Percentiles rank a stretch among this genome's conserved stretches.
These are phyloP conservation scores for Plasmodium gaboni DNA, from an alignment of 169 alveolate species.

Conservation along the genomic window DNA sequence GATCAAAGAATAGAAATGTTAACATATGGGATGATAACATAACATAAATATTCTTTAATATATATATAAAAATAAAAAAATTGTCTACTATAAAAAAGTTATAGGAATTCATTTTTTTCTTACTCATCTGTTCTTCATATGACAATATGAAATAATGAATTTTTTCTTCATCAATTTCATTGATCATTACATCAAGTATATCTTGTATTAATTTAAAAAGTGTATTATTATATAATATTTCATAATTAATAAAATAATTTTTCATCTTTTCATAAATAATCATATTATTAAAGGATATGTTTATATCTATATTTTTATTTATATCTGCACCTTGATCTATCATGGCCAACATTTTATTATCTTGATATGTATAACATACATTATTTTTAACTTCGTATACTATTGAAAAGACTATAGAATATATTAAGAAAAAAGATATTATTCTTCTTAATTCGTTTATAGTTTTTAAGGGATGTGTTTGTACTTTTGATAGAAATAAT, in stretches of 20 bases:
- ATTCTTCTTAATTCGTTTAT: slow-evolving; percentile 72
- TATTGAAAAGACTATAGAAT: slow-evolving; percentile 29
- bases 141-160: slow-evolving; percentile 38
- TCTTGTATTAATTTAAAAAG: slow-evolving; percentile 41
- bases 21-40: slow-evolving; percentile 50
- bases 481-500: slow-evolving; percentile 67
- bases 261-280: not conserved
- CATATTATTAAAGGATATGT: not conserved
- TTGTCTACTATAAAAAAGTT: slow-evolving; percentile 71
- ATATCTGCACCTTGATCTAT: not conserved
- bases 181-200: slow-evolving; percentile 48
- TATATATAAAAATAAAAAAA: slow-evolving; percentile 59
- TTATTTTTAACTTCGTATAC: slow-evolving; percentile 20
- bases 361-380: not conserved
- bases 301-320: not conserved
- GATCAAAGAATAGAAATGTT: slow-evolving; percentile 62
- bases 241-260: slow-evolving; percentile 7
- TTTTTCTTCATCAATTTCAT: slow-evolving; percentile 43
- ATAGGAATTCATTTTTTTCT: slow-evolving; percentile 55
- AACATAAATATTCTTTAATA: slow-evolving; percentile 31
- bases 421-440: slow-evolving; percentile 52
- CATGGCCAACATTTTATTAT: not conserved
- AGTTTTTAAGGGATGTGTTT: slow-evolving; percentile 66
- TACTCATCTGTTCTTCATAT: slow-evolving; percentile 72
- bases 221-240: slow-evolving; percentile 26